Evolutionary conservation across 345 rosid species (phyloP), one percentile per base, ranked within the genome.

Genomic region (Lumnitzera racemosa): DNA sequence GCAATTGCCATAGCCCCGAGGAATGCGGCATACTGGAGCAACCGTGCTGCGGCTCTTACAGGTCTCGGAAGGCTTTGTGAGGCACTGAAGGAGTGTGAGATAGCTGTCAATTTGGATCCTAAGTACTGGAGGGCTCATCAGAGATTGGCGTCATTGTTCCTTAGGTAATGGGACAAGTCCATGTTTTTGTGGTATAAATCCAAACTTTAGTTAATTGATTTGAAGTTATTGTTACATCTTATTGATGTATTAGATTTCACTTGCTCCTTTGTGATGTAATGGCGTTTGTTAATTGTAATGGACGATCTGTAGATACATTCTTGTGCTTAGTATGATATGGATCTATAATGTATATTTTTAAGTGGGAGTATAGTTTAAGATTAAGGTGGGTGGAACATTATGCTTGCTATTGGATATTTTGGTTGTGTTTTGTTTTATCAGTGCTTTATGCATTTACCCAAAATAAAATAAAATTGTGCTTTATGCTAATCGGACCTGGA

Each of bases 41-140:
- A 90, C 62, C 70, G 96, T 36, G 97, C 96, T 2, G 97, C 91
- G 1, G 90, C 88, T 6, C 77, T 90, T 74, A 79, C 78, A 20
- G 78, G 77, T 16, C 70, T 90, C 53, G 86, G 83, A 15, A 74
- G 83, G 71, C 43, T 95, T 58, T 85, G 66, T 0, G 96, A 90
- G 70, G 99, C 99, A 0, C 82, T 95, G 53, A 74, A 56, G 64
- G 99, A 86, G 53, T 88, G 98, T 56, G 94, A 86, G 57, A 83
- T 76, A 68, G 96, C 99, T 1, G 80, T 95, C 51, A 82, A 61
- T 57, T 65, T 95, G 85, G 91, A 95, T 74, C 96, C 96, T 17
- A 75, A 67, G 48, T 83, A 77, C 72, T 66, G 72, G 68, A 88
- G 94, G 66, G 98, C 97, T 62, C 98, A 90, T 71, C 95, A 83